These are phyloP conservation scores for Mycena belliarum DNA, from an alignment of 768 basidiomycete genomes.

Conservation along the genomic window DNA sequence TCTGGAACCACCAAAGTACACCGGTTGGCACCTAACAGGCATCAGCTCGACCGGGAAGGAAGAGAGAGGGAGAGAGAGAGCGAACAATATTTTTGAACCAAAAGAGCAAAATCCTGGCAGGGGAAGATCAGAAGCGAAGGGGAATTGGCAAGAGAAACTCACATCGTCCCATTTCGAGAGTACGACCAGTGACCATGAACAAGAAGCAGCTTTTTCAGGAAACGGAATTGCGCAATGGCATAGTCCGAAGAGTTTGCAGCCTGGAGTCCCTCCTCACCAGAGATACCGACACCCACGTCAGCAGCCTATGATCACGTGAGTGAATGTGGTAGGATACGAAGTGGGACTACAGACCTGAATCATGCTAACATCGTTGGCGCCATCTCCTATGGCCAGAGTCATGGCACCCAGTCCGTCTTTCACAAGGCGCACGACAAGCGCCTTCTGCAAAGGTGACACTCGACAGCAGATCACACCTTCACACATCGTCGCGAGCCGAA, in stretches of 20 bases:
- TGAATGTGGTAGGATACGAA: background rate
- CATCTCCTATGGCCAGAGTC: conserved; percentile 97
- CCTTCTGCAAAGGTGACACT: conserved; percentile 96
- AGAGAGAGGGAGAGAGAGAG: too few relatives aligned
- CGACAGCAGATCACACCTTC: conserved; percentile 98
- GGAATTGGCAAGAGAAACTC: background rate
- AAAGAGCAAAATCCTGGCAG: conserved; percentile 88
- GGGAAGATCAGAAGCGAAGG: too few relatives aligned
- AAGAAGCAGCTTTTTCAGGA: conserved; percentile 84
- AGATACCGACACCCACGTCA: conserved; percentile 96
- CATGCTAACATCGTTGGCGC: conserved; percentile 99
- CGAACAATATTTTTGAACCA: conserved; percentile 94
- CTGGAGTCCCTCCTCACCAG: conserved; percentile 96
- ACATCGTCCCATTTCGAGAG: conserved; percentile 94
- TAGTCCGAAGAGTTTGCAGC: conserved; percentile 99
- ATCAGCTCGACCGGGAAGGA: background rate
- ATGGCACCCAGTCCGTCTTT: conserved; percentile 90
- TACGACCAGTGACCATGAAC: conserved; percentile 99
- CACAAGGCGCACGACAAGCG: conserved; percentile 87
- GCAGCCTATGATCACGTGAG: conserved; percentile 57
- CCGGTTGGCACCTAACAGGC: conserved; percentile 71
- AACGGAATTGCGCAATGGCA: conserved; percentile 93
- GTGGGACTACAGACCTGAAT: conserved; percentile 61
- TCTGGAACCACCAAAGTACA: conserved; percentile 95
- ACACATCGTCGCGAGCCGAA: conserved; percentile 83